Percentiles rank a stretch among this genome's conserved stretches.
phyloP scores from a whole-genome alignment of 129 eudicot species.

The Calendula officinalis region DNA sequence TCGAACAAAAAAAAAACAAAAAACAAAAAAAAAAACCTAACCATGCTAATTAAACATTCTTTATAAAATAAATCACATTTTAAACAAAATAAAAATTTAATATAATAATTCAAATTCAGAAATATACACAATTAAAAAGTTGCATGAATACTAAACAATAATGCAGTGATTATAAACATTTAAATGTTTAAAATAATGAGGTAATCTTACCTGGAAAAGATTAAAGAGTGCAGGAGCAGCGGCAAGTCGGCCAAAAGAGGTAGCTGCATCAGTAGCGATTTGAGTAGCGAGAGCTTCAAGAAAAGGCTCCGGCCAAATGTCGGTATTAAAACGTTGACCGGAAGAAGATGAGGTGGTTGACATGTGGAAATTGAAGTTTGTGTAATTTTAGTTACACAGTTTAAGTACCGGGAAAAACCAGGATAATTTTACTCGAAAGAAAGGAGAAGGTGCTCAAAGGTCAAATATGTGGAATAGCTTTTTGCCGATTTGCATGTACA shows the following conservation, averaged over 20 bases:
- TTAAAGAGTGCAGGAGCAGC: conserved; percentile 68
- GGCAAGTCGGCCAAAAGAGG: conserved; percentile 61
- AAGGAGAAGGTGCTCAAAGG: conserved; percentile 22
- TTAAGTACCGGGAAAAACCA: conserved; percentile 32
- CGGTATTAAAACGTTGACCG: conserved; percentile 45
- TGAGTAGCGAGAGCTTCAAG: conserved; percentile 74
- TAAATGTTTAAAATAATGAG: neutral
- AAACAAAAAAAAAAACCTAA: too few species aligned
- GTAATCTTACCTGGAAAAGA: conserved; percentile 60
- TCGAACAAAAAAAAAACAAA: too few species aligned
- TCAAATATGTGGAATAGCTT: neutral
- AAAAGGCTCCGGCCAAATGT: conserved; percentile 89
- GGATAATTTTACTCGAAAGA: neutral
- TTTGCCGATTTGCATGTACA: too few species aligned
- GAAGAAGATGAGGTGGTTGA: conserved; percentile 57
- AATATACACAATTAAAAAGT: too few species aligned
- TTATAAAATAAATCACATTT: too few species aligned
- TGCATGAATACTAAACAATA: neutral
- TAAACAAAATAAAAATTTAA: too few species aligned
- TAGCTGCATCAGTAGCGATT: conserved; percentile 67
- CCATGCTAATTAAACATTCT: too few species aligned
- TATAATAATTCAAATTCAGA: too few species aligned
- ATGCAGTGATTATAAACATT: neutral
- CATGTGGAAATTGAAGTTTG: conserved; percentile 32
- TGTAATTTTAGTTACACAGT: conserved; percentile 11